Base-by-base conservation (phyloP, 2,329 filamentous ascomycete species). In the Alternaria novae-zelandiae region DNA sequence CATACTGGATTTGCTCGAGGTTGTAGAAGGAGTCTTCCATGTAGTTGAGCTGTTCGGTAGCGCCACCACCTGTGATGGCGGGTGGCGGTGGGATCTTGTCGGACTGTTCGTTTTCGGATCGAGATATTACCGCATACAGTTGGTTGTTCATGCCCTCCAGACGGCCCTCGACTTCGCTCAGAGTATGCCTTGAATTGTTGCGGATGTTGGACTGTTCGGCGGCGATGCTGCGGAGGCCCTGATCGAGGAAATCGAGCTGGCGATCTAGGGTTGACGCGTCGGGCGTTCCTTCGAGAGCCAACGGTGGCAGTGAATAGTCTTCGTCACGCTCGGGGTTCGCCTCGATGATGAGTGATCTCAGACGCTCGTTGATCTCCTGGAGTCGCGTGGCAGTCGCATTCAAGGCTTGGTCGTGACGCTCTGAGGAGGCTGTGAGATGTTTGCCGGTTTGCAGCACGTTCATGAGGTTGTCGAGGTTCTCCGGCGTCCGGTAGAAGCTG, bases 201-300 rank as follows among this genome's bases (percentile, higher is more conserved):
- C 69, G 70, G 54, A 74, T 65, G 47, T 71, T 74, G 20, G 69
- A 69, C n/a, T 89, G 86, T 68, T 89, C 88, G 15, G 86, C 83
- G 41, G 85, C 83, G 11, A 94, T 86, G 9, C 85, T 84, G 28
- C 84, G 82, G 30, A 96, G 80, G 1, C 88, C 88, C 70, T 87
- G 86, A 62, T 91, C 89, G 4, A 96, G 83, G 71, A 93, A 94
- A 44, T 90, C 87, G 20, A 96, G 79, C 73, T 94, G 90, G 28
- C 82, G 82, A 61, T 85, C 81, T 3, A 86, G 63, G 4, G 68
- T 68, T 2, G 76, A 72, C 25, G 66, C 65, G 44, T 78, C 74
- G 11, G 66, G 55, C 26, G 64, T 54, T 8, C 59, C 70, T 46
- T 66, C 63, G 5, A 69, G 49, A 20, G 58, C 53, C 30, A 71